phyloP scores from a whole-genome alignment of 495 filamentous ascomycete species.

The Neurospora sp. region DNA sequence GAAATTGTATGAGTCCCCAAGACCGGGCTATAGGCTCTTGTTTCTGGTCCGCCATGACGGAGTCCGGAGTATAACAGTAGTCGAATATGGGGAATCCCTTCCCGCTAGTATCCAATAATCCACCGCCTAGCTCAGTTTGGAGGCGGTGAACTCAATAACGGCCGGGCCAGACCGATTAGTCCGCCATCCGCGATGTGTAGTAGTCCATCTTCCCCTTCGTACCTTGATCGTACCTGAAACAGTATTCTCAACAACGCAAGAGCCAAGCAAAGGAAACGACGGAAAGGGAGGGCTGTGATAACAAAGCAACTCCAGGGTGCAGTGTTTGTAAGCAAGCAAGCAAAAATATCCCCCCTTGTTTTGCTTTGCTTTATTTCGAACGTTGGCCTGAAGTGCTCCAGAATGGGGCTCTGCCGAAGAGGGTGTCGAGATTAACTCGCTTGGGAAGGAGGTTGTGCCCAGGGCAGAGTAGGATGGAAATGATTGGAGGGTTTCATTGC shows the following conservation, averaged over 20 bases:
- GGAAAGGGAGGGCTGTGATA: background rate
- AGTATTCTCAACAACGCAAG: background rate
- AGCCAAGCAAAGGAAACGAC: background rate
- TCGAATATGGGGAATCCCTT: background rate
- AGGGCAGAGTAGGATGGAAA: background rate
- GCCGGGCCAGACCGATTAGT: background rate
- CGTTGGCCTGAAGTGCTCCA: background rate
- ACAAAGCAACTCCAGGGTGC: background rate
- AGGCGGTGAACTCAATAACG: background rate
- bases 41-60: background rate
- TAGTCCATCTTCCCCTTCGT: background rate
- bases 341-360: background rate
- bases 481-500: background rate
- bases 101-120: background rate
- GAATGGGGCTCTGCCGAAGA: background rate
- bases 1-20: background rate
- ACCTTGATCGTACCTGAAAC: background rate
- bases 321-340: background rate
- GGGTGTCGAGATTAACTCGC: background rate
- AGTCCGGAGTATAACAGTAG: background rate
- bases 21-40: background rate
- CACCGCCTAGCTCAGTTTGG: background rate
- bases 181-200: too few species aligned
- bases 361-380: background rate
- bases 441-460: background rate